Conservation (phyloP, 192 early-diverging fungal genomes). For the Helicostylum pulchrum region DNA sequence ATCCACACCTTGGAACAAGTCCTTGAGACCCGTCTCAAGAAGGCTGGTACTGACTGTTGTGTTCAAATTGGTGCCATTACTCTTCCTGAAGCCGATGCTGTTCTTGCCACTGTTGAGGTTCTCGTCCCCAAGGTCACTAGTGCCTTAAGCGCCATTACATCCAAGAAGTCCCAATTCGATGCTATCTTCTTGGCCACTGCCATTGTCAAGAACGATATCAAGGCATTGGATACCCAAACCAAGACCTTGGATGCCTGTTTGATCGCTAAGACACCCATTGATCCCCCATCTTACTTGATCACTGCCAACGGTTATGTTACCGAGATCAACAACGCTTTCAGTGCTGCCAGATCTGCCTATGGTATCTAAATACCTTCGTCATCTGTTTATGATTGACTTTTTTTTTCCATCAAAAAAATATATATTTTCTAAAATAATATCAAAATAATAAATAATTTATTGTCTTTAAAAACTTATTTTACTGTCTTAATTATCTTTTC, state of each 20-base stretch:
- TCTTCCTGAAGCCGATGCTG: slow-evolving; percentile 10
- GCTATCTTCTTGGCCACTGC: neutral
- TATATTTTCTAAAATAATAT: no score
- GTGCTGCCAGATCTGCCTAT: slow-evolving; percentile 8
- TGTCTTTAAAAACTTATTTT: no score
- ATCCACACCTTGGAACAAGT: neutral
- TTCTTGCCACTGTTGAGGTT: neutral
- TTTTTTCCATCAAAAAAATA: neutral
- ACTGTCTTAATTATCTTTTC: no score
- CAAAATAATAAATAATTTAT: no score
- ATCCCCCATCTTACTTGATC: neutral
- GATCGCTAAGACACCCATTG: slow-evolving; percentile 7
- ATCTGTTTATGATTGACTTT: neutral
- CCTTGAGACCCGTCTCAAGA: slow-evolving; percentile 8
- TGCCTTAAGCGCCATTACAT: neutral
- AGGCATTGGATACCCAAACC: neutral
- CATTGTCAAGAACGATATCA: slow-evolving; percentile 8
- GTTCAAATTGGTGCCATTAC: neutral
- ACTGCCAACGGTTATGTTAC: slow-evolving; percentile 3
- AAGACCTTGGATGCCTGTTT: slow-evolving; percentile 5
- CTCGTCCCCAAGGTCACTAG: neutral
- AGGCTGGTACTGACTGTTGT: neutral
- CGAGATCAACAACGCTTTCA: slow-evolving; percentile 9
- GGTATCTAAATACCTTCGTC: neutral
- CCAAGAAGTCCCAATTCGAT: slow-evolving; percentile 17